Evolutionary conservation across 768 basidiomycete species (phyloP).

Genomic region (Podaxis sp.): DNA sequence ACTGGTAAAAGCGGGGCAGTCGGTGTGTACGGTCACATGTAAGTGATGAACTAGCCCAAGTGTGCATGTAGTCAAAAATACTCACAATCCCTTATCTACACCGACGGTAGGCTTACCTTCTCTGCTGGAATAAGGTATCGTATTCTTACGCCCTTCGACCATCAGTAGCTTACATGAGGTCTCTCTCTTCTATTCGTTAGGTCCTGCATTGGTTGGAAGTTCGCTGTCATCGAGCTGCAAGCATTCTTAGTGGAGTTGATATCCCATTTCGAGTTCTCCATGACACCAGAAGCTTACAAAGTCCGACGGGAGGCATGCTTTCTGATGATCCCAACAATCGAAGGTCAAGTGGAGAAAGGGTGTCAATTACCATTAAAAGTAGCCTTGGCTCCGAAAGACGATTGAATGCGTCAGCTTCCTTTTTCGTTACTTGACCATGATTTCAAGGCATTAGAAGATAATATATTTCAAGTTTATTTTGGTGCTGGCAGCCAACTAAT

Average conservation of each 20-base stretch:
- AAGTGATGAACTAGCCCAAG: not conserved
- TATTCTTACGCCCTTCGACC: not conserved
- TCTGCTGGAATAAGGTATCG: slow-evolving; percentile 32
- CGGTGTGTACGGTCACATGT: slow-evolving; percentile 52
- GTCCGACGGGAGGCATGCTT: slow-evolving; percentile 40
- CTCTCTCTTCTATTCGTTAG: slow-evolving; percentile 17
- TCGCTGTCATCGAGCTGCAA: slow-evolving; percentile 52
- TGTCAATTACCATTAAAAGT: slow-evolving; percentile 40
- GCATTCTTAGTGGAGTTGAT: slow-evolving; percentile 58
- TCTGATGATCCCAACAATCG: slow-evolving; percentile 42
- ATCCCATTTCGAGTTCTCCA: slow-evolving; percentile 51
- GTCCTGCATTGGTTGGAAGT: slow-evolving; percentile 39
- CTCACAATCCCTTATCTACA: slow-evolving; percentile 1
- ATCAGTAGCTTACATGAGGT: not conserved
- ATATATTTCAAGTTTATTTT: not conserved
- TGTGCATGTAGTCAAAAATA: not conserved
- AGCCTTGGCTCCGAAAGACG: slow-evolving; percentile 30
- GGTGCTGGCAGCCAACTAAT: not conserved
- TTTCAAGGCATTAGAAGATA: not conserved
- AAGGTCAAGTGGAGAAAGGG: slow-evolving; percentile 42
- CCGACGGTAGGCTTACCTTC: slow-evolving; percentile 27
- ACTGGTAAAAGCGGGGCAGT: slow-evolving; percentile 40
- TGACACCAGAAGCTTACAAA: slow-evolving; percentile 32
- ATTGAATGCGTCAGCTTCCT: slow-evolving; percentile 4
- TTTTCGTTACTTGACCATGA: not conserved